These are phyloP conservation scores for Tuber indicum DNA, from an alignment of 495 filamentous ascomycete species.

Conservation along the genomic window DNA sequence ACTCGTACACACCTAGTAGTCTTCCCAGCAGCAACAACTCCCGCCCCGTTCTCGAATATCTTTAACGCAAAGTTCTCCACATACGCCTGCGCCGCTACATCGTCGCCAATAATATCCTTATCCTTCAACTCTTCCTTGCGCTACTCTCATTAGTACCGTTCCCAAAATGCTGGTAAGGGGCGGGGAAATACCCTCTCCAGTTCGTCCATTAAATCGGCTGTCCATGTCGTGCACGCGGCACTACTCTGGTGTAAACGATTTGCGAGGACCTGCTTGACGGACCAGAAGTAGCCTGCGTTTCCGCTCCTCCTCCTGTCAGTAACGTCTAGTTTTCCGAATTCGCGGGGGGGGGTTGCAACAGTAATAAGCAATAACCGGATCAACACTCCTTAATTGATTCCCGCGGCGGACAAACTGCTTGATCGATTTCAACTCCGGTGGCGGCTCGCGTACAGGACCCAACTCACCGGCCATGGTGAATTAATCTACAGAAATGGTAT, in stretches of 20 bases:
- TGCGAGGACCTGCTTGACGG: constrained; percentile 81
- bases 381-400: constrained; percentile 71
- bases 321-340: neutral
- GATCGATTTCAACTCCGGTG: constrained; percentile 66
- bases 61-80: constrained; percentile 89
- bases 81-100: constrained; percentile 77
- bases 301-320: neutral
- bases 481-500: neutral
- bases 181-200: constrained; percentile 62
- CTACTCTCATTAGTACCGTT: constrained; percentile 10
- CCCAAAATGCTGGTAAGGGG: neutral
- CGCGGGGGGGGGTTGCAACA: constrained; percentile 49
- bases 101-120: constrained; percentile 73
- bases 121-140: constrained; percentile 42
- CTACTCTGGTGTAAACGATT: constrained; percentile 68
- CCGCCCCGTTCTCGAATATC: constrained; percentile 76
- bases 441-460: constrained; percentile 48
- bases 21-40: constrained; percentile 71
- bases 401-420: constrained; percentile 73
- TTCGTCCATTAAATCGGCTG: constrained; percentile 80
- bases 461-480: constrained; percentile 20
- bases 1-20: constrained; percentile 60
- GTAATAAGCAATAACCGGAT: constrained; percentile 88
- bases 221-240: constrained; percentile 69
- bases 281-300: constrained; percentile 74